Evolutionary conservation across 345 rosid species (phyloP), one percentile per base, ranked within the genome.

Genomic region (Adansonia digitata): DNA sequence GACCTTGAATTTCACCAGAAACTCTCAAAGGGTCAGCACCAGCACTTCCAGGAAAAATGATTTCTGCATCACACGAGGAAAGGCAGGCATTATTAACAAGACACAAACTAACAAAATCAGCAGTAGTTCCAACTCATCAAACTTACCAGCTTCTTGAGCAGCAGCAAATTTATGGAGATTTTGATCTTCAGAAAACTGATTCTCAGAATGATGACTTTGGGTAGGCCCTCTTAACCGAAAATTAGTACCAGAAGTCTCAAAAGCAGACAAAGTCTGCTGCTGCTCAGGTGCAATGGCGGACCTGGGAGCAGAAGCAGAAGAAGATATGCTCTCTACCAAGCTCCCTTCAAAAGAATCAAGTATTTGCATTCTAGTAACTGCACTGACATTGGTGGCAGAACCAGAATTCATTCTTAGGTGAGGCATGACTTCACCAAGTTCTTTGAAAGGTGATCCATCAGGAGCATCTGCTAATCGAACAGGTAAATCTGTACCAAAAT

Each of bases 401-500:
- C 70, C 75, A 42, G 66, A 40, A 37, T 72, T 70, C 56, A 69
- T 40, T 62, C 80, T 87, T 14, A 94, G 72, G 74, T 86, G 88
- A 6, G 91, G 91, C 88, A 94, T 85, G 68, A 89, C 74, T 40
- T 80, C 87, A 42, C 97, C 94, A 48, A 92, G 81, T 75, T 80
- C 89, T 72, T 72, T 87, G 80, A 92, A 92, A 74, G 94, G 87
- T 35, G 84, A 85, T 69, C 90, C 94, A 66, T 89, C 92, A 20
- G 89, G 88, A 69, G 93, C 93, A 85, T 86, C 88, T 59, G 85
- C 88, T 81, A 88, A 81, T 71, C 94, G 86, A 61, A 92, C 94
- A 17, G 83, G 93, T 79, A 94, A 87, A 73, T 94, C 97, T 40
- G 85, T 82, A 39, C 94, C 97, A 82, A 94, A 94, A 82, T 91